Conservation (phyloP, 768 basidiomycete species). For the Suillus lakei region DNA sequence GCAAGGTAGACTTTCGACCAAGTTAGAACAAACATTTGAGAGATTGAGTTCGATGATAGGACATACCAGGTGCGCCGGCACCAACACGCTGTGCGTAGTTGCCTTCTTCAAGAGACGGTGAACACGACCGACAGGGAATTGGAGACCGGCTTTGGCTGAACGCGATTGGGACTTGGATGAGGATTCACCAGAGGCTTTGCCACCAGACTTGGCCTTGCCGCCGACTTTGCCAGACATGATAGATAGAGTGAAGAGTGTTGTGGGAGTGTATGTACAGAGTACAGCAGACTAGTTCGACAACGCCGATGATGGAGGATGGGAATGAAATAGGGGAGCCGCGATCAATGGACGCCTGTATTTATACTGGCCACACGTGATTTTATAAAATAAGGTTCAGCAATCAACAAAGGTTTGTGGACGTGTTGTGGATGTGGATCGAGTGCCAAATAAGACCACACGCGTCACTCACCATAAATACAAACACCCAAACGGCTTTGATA, state of each 20-base stretch:
- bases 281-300: neutral
- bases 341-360: constrained; percentile 25
- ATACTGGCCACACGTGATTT: constrained; percentile 25
- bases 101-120: constrained; percentile 60
- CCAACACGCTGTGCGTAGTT: constrained; percentile 65
- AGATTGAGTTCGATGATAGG: neutral
- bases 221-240: constrained; percentile 45
- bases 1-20: constrained; percentile 55
- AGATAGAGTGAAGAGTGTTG: constrained; percentile 10
- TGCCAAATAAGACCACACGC: constrained; percentile 45
- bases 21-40: neutral
- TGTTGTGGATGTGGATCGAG: constrained; percentile 28
- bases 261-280: neutral
- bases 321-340: constrained; percentile 15
- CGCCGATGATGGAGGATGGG: constrained; percentile 9
- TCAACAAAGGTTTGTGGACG: constrained; percentile 42
- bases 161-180: constrained; percentile 39
- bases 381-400: constrained; percentile 39
- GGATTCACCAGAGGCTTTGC: constrained; percentile 53
- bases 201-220: constrained; percentile 70
- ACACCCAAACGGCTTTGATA: neutral
- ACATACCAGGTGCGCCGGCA: constrained; percentile 52
- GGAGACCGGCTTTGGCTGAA: constrained; percentile 46
- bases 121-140: constrained; percentile 64
- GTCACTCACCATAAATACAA: constrained; percentile 30